Base-by-base conservation (phyloP, 352 stramenopile species). In the Saprolegnia diclina region DNA sequence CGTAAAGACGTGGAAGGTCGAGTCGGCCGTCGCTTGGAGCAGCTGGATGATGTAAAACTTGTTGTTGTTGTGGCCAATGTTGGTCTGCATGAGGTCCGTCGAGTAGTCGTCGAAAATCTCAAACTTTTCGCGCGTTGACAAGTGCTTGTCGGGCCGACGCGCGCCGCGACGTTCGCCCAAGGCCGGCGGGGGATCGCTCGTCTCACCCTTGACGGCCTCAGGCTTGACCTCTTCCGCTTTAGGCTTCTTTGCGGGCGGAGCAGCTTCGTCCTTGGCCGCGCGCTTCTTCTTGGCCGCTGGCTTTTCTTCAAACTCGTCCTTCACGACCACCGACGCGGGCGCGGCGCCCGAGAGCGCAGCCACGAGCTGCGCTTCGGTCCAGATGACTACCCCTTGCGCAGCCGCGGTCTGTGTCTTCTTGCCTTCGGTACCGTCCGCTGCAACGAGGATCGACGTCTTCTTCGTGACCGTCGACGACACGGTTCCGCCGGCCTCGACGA, bases 21-120 rank as follows among this genome's bases (percentile, higher is more conserved):
- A 19, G 37, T 22, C 14, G 21, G 45, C 13, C 56, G 32, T 63
- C 24, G 55, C 44, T 24, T 63, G 55, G 18, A 65, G 32, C 9
- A 65, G 56, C 37, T 65, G 56, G 19, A 65, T 52, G n/a, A 65
- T 52, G 56, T 65, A 65, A 52, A 65, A 65, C 56, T 65, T 65
- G 56, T 65, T 65, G 56, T 65, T 65, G 56, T 65, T 65, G 10
- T 65, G 24, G 35, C 56, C 56, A 24, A 65, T 38, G 37, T 65
- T 65, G 11, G 56, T 52, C 21, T 65, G 56, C 56, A 65, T 65
- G 24, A 65, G 21, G 21, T 65, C 56, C 5, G 56, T 50, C 9
- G 19, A 24, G 24, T 46, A 65, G 32, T 65, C 56, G 40, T 65
- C 37, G 19, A 65, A 26, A 21, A 65, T 52, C 10, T 29, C 37